Percentiles rank a stretch among this genome's conserved stretches.
These are phyloP conservation scores for Prillingera fragicola DNA, from an alignment of 1,284 basidiomycete species.

Conservation along the genomic window DNA sequence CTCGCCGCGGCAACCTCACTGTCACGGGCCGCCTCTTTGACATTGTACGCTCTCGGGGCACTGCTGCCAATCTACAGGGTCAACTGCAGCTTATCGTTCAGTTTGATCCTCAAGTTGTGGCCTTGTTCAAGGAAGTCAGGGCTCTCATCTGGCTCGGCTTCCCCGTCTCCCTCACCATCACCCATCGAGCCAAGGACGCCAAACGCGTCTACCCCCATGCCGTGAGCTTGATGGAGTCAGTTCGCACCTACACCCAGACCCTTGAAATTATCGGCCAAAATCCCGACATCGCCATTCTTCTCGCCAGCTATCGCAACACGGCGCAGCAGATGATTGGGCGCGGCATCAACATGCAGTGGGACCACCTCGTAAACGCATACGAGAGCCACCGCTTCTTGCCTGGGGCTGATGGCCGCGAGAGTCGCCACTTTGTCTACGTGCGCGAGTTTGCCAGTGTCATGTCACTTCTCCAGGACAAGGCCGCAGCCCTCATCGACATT, in stretches of 20 bases:
- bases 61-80: constrained; percentile 56
- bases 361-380: constrained; percentile 89
- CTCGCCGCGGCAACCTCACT: constrained; percentile 68
- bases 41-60: constrained; percentile 68
- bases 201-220: constrained; percentile 98
- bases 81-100: constrained; percentile 83
- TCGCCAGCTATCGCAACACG: constrained; percentile 86
- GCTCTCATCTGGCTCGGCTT: constrained; percentile 94
- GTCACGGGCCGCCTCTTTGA: constrained; percentile 95
- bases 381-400: constrained; percentile 70
- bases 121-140: constrained; percentile 95
- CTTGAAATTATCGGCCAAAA: constrained; percentile 81
- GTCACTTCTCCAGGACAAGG: constrained; percentile 87
- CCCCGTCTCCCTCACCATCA: constrained; percentile 87
- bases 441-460: constrained; percentile 90
- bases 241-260: constrained; percentile 92
- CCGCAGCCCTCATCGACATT: constrained; percentile 84
- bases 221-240: constrained; percentile 96
- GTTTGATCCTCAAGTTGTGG: constrained; percentile 96
- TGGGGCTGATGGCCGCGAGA: constrained; percentile 67
- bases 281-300: constrained; percentile 83
- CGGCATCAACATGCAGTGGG: constrained; percentile 90
- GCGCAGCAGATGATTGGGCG: constrained; percentile 82
- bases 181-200: constrained; percentile 95
- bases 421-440: constrained; percentile 85